Conservation (phyloP, 805 yeast genomes). For the Lipomyces japonicus region DNA sequence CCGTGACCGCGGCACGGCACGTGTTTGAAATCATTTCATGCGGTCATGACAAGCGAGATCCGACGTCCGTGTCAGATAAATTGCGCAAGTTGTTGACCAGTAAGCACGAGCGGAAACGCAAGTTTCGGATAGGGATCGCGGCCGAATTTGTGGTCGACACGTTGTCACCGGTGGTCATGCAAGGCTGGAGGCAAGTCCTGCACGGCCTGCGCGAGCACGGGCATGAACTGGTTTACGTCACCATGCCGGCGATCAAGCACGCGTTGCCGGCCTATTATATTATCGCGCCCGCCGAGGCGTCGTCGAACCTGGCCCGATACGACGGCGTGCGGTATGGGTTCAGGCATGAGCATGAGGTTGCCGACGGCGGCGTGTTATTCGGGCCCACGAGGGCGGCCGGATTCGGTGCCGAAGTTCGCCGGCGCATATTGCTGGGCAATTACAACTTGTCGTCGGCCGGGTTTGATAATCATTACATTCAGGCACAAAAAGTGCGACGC, state of each 20-base stretch:
- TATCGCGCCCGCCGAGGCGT: slow-evolving; percentile 87
- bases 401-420: slow-evolving; percentile 79
- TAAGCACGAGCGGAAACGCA: slow-evolving; percentile 4
- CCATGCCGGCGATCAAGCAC: slow-evolving; percentile 63
- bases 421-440: slow-evolving; percentile 80
- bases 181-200: slow-evolving; percentile 48
- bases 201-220: slow-evolving; percentile 46
- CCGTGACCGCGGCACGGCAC: slow-evolving; percentile 43
- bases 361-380: slow-evolving; percentile 43
- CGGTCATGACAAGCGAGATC: slow-evolving; percentile 68
- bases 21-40: slow-evolving; percentile 53
- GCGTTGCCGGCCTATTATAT: slow-evolving; percentile 82
- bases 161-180: slow-evolving; percentile 46
- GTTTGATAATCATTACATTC: slow-evolving; percentile 64
- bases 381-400: slow-evolving; percentile 59
- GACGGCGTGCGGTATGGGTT: slow-evolving; percentile 88
- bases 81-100: slow-evolving; percentile 19
- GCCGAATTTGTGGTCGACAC: slow-evolving; percentile 59
- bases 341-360: slow-evolving; percentile 45
- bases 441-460: slow-evolving; percentile 78
- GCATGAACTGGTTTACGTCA: slow-evolving; percentile 56
- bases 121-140: slow-evolving; percentile 63
- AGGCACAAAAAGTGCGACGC: slow-evolving; percentile 67
- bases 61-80: slow-evolving; percentile 50
- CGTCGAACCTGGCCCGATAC: slow-evolving; percentile 82